These are phyloP conservation scores for Angomonas ambiguus DNA, from an alignment of 208 protist genomes.

Conservation along the genomic window DNA sequence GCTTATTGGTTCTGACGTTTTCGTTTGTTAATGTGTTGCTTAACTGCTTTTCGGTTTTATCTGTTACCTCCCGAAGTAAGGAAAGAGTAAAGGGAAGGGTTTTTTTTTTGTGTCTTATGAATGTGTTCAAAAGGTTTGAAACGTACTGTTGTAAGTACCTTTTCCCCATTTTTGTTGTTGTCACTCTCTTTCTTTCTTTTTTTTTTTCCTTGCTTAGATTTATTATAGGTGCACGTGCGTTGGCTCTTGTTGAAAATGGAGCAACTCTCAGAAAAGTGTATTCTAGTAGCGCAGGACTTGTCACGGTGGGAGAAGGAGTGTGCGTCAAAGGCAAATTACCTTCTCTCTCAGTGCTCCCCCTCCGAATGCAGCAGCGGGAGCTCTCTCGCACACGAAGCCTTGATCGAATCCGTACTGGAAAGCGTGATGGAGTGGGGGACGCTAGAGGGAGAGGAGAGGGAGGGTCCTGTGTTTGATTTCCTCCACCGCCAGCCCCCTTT, in stretches of 20 bases:
- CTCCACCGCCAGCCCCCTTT: neutral
- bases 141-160: neutral
- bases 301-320: constrained; percentile 3
- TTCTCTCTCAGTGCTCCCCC: neutral
- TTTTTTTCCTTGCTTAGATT: neutral
- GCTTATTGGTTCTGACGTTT: too few relatives aligned
- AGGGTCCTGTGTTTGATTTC: constrained; percentile 4
- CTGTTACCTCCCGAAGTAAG: too few relatives aligned
- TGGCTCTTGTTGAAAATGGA: neutral
- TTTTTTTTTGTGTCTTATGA: neutral
- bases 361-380: too few relatives aligned
- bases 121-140: neutral
- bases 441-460: too few relatives aligned
- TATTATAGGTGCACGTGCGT: neutral
- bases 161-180: neutral
- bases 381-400: too few relatives aligned
- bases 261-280: neutral
- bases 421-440: neutral
- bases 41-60: too few relatives aligned
- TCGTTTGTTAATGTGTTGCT: too few relatives aligned
- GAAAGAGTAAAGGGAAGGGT: too few relatives aligned
- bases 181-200: neutral
- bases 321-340: neutral
- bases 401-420: neutral
- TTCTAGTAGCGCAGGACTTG: neutral